Percentiles rank a stretch among this genome's conserved stretches.
These are phyloP conservation scores for Blastocystis sp. DNA, from an alignment of 352 stramenopile species.

Conservation along the genomic window DNA sequence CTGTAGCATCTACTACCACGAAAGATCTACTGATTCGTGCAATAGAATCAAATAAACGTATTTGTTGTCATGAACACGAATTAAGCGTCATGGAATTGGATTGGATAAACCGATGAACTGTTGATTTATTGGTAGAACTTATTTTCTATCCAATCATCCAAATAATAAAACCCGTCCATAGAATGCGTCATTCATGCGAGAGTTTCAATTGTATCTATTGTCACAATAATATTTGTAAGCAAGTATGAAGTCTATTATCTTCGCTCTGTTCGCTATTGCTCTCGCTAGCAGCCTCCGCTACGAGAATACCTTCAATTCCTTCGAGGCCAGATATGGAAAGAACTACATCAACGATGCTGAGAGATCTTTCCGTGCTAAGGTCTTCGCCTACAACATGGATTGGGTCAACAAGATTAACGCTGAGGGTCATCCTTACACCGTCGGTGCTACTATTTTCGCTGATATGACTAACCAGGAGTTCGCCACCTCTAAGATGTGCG, in stretches of 20 bases:
- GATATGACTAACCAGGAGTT: slow-evolving; percentile 68
- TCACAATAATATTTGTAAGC: slow-evolving; percentile 54
- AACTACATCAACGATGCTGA: slow-evolving; percentile 12
- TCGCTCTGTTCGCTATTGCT: slow-evolving; percentile 52
- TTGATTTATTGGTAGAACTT: background rate
- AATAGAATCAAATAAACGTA: no score
- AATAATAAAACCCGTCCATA: background rate
- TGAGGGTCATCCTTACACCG: slow-evolving; percentile 61
- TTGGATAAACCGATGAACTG: background rate
- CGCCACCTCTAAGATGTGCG: slow-evolving; percentile 68
- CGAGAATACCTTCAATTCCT: background rate
- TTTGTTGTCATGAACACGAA: no score
- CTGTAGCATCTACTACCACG: no score
- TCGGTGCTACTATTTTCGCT: slow-evolving; percentile 67
- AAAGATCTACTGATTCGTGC: no score
- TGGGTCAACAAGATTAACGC: slow-evolving; percentile 64
- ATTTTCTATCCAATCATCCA: background rate
- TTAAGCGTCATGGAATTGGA: no score
- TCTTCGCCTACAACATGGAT: slow-evolving; percentile 65
- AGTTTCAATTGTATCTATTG: slow-evolving; percentile 76
- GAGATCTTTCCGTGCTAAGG: slow-evolving; percentile 8
- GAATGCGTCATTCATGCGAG: slow-evolving; percentile 67
- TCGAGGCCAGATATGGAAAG: slow-evolving; percentile 64
- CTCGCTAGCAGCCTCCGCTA: slow-evolving; percentile 29
- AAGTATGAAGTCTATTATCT: slow-evolving; percentile 67